Base-by-base conservation (phyloP, 495 filamentous ascomycete species). In the Neurospora cerealis region DNA sequence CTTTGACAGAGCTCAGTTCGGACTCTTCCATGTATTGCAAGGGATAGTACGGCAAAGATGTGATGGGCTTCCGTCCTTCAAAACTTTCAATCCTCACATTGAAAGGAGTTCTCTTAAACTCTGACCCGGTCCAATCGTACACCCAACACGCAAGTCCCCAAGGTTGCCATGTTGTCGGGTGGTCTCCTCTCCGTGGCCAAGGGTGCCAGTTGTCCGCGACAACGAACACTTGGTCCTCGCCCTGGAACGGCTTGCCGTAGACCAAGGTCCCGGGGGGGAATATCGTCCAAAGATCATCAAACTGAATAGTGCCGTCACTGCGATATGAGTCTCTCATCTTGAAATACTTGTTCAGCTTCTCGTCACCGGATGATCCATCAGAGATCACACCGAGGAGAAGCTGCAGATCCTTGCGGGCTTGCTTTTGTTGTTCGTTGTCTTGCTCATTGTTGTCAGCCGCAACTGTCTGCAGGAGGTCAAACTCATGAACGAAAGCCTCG, bases 271-370 rank as follows among this genome's bases (percentile, higher is more conserved):
- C 73, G 8, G 42, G 69, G 9, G 48, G 73, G 36, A 74, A 71
- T 5, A 74, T 32, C 34, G 70, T 74, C 73, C 73, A 71, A 8
- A 74, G 48, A n/a, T 69, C 15, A 13, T 71, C 69, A 39, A 69
- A 74, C 21, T 37, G 71, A 69, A 74, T 71, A n/a, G 73, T 74
- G n/a, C 17, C 40, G 19, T 44, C 62, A n/a, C 71, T 39, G 36
- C 5, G 60, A 10, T 71, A 7, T 10, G 36, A 36, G 11, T 71
- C 69, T 21, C 66, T 71, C 34, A 48, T 71, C 8, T 66, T 60
- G 48, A 74, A 74, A 10, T 69, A 74, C 5, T 54, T 11, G 24
- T 74, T 70, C 15, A 74, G 73, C 10, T 44, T 48, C 37, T 74
- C 73, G 4, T 74, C 73, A 21, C 73, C 73, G 9, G 70, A 71